Evolutionary conservation across 2,329 filamentous ascomycete genomes (phyloP), one percentile per base, ranked within the genome.

Genomic region (Ceratocystis lukuohia): DNA sequence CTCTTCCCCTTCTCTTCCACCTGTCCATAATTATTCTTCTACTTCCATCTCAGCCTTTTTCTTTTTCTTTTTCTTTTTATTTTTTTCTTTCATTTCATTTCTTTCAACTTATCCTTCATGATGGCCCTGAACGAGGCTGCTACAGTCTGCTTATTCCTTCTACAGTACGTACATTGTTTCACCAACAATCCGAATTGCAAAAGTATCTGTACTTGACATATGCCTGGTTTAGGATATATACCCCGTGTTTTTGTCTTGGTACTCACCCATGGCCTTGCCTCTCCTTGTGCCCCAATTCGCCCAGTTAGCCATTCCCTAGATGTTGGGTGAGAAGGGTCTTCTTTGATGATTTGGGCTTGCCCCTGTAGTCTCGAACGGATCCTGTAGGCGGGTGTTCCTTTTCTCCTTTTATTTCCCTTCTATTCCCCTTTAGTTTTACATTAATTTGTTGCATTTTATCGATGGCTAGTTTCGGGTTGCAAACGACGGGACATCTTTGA

Each of bases 331-430:
- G 30, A 57, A 57, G 56, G 56, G 28, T 37, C 56, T 59, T 37
- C 56, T 59, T 37, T 37, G 56, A n/a, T 30, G 56, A 30, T 28
- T 59, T 53, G 48, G 48, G 48, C 15, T 15, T 22, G 48, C 56
- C 56, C 56, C 56, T 59, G 56, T 25, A 59, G 20, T 25, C 28
- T 59, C 56, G 10, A 37, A 59, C 28, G 33, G 15, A 59, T 59
- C 56, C 56, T 37, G 25, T 33, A 1, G 17, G 22, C 12, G 28
- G 17, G 15, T 59, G 53, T n/a, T 59, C 28, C 56, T 59, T 37
- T 30, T 37, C 28, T 59, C 56, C 56, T 59, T 59, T 59, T 59
- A 59, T 59, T 59, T 59, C 56, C 10, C 28, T 59, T 59, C 12
- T 59, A 59, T 59, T 59, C 56, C 56, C 56, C 56, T 59, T 59